Base-by-base conservation (phyloP, 2,329 filamentous ascomycete genomes). In the Lasiodiplodia theobromae region DNA sequence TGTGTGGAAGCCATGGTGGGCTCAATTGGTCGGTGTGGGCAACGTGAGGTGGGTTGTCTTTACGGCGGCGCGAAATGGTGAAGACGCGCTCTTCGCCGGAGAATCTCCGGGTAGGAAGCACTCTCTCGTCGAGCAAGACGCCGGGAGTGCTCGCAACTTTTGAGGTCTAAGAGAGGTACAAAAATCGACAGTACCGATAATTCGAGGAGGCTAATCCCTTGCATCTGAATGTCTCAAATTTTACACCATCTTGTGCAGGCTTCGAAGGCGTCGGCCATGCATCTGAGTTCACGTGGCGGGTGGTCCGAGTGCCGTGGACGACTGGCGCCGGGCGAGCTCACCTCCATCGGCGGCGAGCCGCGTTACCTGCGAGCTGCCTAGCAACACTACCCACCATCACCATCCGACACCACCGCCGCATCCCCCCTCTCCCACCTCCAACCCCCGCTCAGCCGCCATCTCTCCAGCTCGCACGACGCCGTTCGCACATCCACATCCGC, bases 1-100 rank as follows among this genome's bases (percentile, higher is more conserved):
- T 74, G 73, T 28, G 34, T 21, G 28, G 54, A 34, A 53, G 62
- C 60, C 76, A 77, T 78, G 31, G 63, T 72, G 70, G 67, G 60
- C 44, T 47, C 68, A 64, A 71, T 31, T 62, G 18, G 44, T 47
- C 40, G 52, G 65, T 23, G 65, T 16, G 21, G 53, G n/a, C 40
- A 38, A 23, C 14, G 65, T 18, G 44, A 47, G 44, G 44, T 47
- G 21, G 12, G 56, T 23, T 44, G 40, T 49, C 12, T 23, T 18
- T 16, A 14, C 40, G 57, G 25, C 58, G 23, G 57, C 57, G 57
- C 38, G 56, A 37, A 38, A 34, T 66, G 62, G 21, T 23, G 44
- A 60, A 63, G 58, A 51, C 58, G 44, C 57, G 38, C 58, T 51
- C 21, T 60, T 28, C 21, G 34, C 25, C 58, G 58, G 58, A 18